phyloP scores from a whole-genome alignment of 2,329 filamentous ascomycete species.

The Stenocarpella maydis region DNA sequence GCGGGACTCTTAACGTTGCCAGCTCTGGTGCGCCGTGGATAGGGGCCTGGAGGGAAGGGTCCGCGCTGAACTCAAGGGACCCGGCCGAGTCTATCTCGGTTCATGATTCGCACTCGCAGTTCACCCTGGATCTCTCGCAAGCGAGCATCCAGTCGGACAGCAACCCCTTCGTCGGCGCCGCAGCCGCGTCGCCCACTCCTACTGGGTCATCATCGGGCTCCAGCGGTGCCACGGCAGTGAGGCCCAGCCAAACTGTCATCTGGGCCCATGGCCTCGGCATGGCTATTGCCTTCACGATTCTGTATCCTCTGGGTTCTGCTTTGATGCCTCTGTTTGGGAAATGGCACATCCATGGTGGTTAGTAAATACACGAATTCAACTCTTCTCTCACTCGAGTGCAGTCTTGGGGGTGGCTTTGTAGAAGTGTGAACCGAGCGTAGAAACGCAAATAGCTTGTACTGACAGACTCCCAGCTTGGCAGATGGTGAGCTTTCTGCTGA shows the following conservation, averaged over 20 bases:
- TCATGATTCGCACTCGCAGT: constrained; percentile 56
- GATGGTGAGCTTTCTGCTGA: constrained; percentile 59
- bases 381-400: neutral
- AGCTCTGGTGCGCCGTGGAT: constrained; percentile 58
- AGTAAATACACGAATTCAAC: constrained; percentile 10
- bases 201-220: constrained; percentile 35
- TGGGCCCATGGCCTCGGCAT: constrained; percentile 67
- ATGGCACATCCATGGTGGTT: constrained; percentile 64
- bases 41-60: constrained; percentile 60
- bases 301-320: constrained; percentile 68
- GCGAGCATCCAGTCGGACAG: constrained; percentile 56
- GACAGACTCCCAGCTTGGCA: constrained; percentile 49
- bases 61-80: constrained; percentile 54
- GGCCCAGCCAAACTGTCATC: constrained; percentile 40
- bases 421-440: neutral
- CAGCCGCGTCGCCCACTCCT: constrained; percentile 27
- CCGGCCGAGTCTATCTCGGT: constrained; percentile 49
- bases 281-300: constrained; percentile 64
- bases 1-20: constrained; percentile 52
- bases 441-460: neutral
- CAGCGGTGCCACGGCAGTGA: constrained; percentile 39
- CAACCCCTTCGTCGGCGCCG: constrained; percentile 58
- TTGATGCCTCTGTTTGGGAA: constrained; percentile 67
- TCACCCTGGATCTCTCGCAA: constrained; percentile 57
- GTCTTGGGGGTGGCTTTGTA: neutral